phyloP scores from a whole-genome alignment of 345 rosid species.

The Rubroshorea leprosula region DNA sequence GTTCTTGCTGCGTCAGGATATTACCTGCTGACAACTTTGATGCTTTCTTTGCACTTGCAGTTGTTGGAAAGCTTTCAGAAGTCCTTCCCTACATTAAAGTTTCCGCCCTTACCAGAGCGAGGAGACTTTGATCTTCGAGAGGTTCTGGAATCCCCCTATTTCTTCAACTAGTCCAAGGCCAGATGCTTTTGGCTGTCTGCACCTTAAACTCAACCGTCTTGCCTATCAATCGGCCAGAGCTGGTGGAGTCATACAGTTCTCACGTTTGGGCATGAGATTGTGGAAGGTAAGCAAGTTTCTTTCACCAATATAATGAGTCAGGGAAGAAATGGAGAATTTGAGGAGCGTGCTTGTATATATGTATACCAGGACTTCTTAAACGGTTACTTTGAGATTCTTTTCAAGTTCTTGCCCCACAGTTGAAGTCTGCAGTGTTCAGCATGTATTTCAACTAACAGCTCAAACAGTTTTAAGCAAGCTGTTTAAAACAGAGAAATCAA shows the following conservation, averaged over 20 bases:
- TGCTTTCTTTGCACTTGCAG: constrained; percentile 44
- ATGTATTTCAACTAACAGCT: neutral
- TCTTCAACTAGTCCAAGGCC: constrained; percentile 66
- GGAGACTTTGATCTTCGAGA: constrained; percentile 90
- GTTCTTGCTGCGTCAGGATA: constrained; percentile 7
- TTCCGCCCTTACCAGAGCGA: constrained; percentile 88
- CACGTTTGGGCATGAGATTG: too few relatives aligned
- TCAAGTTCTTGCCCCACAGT: too few relatives aligned
- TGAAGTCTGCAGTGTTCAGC: neutral
- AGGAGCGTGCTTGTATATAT: too few relatives aligned
- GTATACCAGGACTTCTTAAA: constrained; percentile 1
- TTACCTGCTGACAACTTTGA: constrained; percentile 13
- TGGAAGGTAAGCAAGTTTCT: too few relatives aligned
- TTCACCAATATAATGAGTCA: too few relatives aligned
- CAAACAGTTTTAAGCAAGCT: neutral
- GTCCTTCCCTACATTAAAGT: constrained; percentile 59
- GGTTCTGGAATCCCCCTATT: constrained; percentile 74
- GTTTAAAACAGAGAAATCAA: too few relatives aligned
- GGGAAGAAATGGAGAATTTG: too few relatives aligned
- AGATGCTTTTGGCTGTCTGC: neutral
- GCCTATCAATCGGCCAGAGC: neutral
- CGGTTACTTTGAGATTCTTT: neutral
- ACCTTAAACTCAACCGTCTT: neutral
- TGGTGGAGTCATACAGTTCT: too few relatives aligned
- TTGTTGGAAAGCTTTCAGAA: constrained; percentile 74